Evolutionary conservation across 495 filamentous ascomycete species (phyloP), one percentile per base, ranked within the genome.

Genomic region (Hypoxylon fuscum): DNA sequence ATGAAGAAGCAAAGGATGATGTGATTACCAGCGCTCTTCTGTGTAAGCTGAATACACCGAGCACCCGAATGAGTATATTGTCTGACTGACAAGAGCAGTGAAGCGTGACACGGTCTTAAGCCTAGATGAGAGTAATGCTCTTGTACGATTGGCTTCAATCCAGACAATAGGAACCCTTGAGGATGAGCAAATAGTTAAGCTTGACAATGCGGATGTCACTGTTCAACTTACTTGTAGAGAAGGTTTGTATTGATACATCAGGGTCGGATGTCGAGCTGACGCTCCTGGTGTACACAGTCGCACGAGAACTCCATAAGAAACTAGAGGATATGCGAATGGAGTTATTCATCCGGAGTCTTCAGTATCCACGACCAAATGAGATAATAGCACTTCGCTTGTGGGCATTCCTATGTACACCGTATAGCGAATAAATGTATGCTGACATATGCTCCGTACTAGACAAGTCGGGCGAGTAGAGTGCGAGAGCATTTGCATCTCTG

Each of bases 291-390:
- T 34, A 50, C n/a, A 20, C 9, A 59, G 35, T 35, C 15, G 55
- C 25, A 1, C 10, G 40, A 12, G 46, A 38, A 12, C 31, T 71
- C 2, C 48, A 63, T 12, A n/a, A 61, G 14, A 54, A 51, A 5
- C 29, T 71, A 2, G 62, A 69, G 27, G 49, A 49, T 10, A 69
- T 71, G 66, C 21, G 55, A 25, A 64, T 32, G 38, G 69, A 69
- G 22, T 48, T 71, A 8, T 62, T 67, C 32, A 43, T 69, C 11
- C 35, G 44, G 37, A 55, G 40, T 15, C 55, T 69, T 8, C 55
- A 59, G 23, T 58, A 23, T 18, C 66, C 55, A 1, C 38, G 62
- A 17, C 42, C 57, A 3, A 55, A 69, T 25, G 62, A 69, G 23
- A 66, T 17, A 7, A 44, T 69, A 9, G 53, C 51, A 9, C 31